Conservation (phyloP, 1,284 basidiomycete species). For the Cryptococcus jaspeensis region DNA sequence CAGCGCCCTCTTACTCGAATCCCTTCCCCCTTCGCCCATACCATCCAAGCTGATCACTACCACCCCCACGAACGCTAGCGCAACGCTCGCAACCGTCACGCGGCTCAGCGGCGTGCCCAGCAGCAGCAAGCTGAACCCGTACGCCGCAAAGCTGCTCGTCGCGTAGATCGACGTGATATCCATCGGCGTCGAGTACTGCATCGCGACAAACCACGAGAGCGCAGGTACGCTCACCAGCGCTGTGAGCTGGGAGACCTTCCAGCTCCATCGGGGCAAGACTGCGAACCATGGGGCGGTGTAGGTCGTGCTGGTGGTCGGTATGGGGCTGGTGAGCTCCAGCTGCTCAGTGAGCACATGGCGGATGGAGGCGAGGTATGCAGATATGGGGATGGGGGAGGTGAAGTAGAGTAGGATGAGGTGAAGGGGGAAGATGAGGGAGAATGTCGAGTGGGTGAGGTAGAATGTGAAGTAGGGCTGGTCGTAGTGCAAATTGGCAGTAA, state of each 20-base stretch:
- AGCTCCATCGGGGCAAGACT: conserved; percentile 22
- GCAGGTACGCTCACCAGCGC: conserved; percentile 38
- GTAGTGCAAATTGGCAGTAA: conserved; percentile 29
- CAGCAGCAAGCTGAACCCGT: conserved; percentile 47
- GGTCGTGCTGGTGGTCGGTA: background rate
- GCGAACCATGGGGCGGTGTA: conserved; percentile 26
- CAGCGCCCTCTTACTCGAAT: conserved; percentile 26
- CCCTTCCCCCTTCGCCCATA: conserved; percentile 19
- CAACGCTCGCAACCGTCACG: conserved; percentile 40
- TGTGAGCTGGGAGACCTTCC: conserved; percentile 36
- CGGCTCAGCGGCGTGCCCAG: conserved; percentile 40
- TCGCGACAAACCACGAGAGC: conserved; percentile 43
- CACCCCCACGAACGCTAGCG: conserved; percentile 47
- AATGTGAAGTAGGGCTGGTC: conserved; percentile 51
- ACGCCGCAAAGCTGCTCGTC: conserved; percentile 39
- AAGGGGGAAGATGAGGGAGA: conserved; percentile 44
- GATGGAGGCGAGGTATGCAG: conserved; percentile 18
- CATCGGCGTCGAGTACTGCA: conserved; percentile 39
- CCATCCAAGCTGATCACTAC: conserved; percentile 44
- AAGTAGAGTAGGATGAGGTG: conserved; percentile 33
- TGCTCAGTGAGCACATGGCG: conserved; percentile 22
- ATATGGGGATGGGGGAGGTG: conserved; percentile 8
- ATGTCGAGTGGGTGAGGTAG: conserved; percentile 50
- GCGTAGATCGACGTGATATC: conserved; percentile 48
- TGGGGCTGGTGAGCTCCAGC: conserved; percentile 12